These are phyloP conservation scores for Penicillium occitanis DNA, from an alignment of 2,329 filamentous ascomycete genomes.

Conservation along the genomic window DNA sequence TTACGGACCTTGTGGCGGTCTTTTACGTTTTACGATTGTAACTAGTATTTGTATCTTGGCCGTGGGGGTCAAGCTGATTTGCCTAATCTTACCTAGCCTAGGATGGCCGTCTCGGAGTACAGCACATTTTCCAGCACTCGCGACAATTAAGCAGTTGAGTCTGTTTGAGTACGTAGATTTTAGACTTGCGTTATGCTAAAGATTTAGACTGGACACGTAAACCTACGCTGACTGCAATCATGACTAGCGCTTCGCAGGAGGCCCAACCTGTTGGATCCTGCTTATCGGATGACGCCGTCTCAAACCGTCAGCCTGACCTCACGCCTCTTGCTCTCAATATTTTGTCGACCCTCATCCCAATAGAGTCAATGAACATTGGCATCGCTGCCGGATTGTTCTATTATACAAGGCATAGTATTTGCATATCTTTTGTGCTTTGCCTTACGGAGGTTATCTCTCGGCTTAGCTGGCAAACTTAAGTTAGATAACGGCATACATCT, in stretches of 20 bases:
- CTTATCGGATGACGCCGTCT: not conserved
- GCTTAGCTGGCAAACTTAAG: not conserved
- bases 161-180: not conserved
- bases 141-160: not conserved
- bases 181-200: not conserved
- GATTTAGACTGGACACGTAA: not conserved
- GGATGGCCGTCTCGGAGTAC: slow-evolving; percentile 1
- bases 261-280: not conserved
- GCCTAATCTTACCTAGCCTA: not conserved
- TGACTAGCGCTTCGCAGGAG: not conserved
- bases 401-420: not conserved
- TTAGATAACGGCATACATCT: not conserved
- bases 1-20: not conserved
- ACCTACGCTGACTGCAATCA: not conserved
- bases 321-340: not conserved
- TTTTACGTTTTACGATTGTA: not conserved
- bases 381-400: not conserved
- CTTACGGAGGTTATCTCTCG: not conserved
- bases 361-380: not conserved
- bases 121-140: not conserved
- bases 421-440: not conserved
- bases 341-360: not conserved
- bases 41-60: not conserved
- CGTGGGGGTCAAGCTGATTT: not conserved
- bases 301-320: not conserved